Evolutionary conservation across 768 basidiomycete species (phyloP), one percentile per base, ranked within the genome.

Genomic region (Grammothele lineata): DNA sequence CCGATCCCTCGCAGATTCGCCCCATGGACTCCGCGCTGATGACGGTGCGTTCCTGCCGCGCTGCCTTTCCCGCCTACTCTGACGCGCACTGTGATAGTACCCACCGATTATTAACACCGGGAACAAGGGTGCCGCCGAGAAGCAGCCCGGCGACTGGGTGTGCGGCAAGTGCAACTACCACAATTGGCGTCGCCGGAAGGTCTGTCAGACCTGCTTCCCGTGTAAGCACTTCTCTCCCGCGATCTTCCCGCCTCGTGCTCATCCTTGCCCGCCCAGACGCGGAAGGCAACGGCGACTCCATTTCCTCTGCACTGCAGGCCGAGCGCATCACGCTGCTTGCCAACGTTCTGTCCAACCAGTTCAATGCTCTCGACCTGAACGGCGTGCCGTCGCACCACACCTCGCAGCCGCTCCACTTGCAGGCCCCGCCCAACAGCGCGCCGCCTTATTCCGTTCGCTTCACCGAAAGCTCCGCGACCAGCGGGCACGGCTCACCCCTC

Each of bases 31-130:
- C 83, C 15, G 65, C 70, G 42, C 80, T 80, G 15, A 56, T 81
- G 27, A 71, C 78, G 41, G 85, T 85, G 59, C 51, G 76, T 19
- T 12, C 24, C 5, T 30, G 47, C 17, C 26, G 8, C 11, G 22
- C 40, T 9, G 27, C 27, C 18, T 33, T 36, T 3, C 24, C 30
- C 19, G 7, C 25, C 21, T 37, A 42, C 37, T 24, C 9, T n/a
- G n/a, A n/a, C n/a, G n/a, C n/a, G n/a, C n/a, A n/a, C n/a, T n/a
- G n/a, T n/a, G n/a, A 25, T 62, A 86, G 81, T 87, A 85, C 53
- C 90, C 89, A 19, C 90, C 89, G 46, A 92, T 92, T 57, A 70
- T 92, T 54, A 92, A 92, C 62, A 92, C 90, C 0, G 89, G 89
- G 1, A 92, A 92, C 65, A 77, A 85, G 46, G 89, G 89, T 21